A percentile compares a stretch with the other conserved stretches of the same genome.
Conservation (phyloP, 345 rosid genomes). For the Trapa incisa region DNA sequence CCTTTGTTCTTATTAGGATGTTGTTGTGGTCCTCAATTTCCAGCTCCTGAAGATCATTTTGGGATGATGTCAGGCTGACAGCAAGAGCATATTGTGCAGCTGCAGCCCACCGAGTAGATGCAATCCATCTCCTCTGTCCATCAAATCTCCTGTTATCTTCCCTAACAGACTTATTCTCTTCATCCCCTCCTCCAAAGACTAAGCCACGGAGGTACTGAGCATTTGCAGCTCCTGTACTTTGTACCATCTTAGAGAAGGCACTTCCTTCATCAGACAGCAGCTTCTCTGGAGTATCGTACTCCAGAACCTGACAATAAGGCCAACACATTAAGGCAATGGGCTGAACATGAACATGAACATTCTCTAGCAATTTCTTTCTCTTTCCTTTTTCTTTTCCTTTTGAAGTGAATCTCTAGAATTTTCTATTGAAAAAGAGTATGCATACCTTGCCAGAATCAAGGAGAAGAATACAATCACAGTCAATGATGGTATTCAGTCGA, state of each 20-base stretch:
- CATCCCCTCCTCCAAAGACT: slow-evolving; percentile 35
- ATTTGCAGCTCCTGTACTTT: slow-evolving; percentile 89
- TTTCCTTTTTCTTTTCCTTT: no score
- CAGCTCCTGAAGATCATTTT: slow-evolving; percentile 30
- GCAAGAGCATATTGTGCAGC: slow-evolving; percentile 42
- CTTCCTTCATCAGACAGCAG: slow-evolving; percentile 57
- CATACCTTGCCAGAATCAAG: slow-evolving; percentile 88
- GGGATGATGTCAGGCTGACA: slow-evolving; percentile 37
- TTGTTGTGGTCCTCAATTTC: slow-evolving; percentile 21
- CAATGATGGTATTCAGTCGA: slow-evolving; percentile 90
- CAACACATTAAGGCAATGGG: neutral
- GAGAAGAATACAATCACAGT: slow-evolving; percentile 77
- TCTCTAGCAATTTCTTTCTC: no score
- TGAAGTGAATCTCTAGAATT: no score
- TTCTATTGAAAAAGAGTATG: neutral
- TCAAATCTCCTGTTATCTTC: slow-evolving; percentile 37
- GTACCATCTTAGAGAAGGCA: slow-evolving; percentile 93
- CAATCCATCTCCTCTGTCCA: slow-evolving; percentile 54
- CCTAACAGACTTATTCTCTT: slow-evolving; percentile 26
- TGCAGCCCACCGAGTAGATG: slow-evolving; percentile 44
- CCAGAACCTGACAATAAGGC: slow-evolving; percentile 51
- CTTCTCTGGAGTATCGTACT: slow-evolving; percentile 68
- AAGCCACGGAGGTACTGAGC: slow-evolving; percentile 80
- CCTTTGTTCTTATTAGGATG: slow-evolving; percentile 39
- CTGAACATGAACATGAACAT: neutral